These are phyloP conservation scores for Ophiocordyceps camponoti-floridani DNA, from an alignment of 2,329 filamentous ascomycete genomes.

Conservation along the genomic window DNA sequence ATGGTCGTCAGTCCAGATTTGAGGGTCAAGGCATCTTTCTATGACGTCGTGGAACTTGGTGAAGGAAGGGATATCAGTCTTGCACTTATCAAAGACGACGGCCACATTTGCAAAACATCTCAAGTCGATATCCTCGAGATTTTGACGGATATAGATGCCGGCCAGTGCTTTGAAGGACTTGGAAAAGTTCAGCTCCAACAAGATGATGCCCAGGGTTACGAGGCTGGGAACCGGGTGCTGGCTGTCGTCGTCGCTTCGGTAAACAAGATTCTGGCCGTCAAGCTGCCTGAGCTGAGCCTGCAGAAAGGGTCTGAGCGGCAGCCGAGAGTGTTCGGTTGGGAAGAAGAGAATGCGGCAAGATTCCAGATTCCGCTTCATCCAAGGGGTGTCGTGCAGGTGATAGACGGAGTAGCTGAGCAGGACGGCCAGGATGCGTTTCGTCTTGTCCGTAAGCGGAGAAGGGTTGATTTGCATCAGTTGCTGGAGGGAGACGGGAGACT, in stretches of 20 bases:
- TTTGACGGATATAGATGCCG: too few relatives aligned
- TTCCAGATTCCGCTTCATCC: slow-evolving; percentile 2
- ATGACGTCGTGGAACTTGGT: neutral
- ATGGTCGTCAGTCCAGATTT: neutral
- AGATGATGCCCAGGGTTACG: neutral
- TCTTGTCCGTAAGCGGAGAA: slow-evolving; percentile 2
- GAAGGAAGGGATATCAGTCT: neutral
- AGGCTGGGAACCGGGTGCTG: neutral
- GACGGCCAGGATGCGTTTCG: slow-evolving; percentile 3
- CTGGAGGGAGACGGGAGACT: slow-evolving; percentile 1
- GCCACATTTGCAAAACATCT: too few relatives aligned
- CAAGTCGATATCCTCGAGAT: too few relatives aligned
- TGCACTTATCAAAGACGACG: too few relatives aligned
- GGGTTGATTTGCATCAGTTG: slow-evolving; percentile 1
- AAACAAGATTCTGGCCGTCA: too few relatives aligned
- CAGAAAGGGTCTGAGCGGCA: slow-evolving; percentile 4
- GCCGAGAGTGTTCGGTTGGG: neutral
- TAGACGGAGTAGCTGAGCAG: slow-evolving; percentile 2
- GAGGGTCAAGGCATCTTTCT: neutral
- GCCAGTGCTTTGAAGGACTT: neutral
- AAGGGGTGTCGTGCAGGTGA: slow-evolving; percentile 3
- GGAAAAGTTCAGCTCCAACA: neutral
- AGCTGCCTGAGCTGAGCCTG: neutral
- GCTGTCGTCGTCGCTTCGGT: neutral
- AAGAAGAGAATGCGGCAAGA: slow-evolving; percentile 4